A percentile compares a stretch with the other conserved stretches of the same genome.
These are phyloP conservation scores for Plasmodium fragile DNA, from an alignment of 169 alveolate species.

Conservation along the genomic window DNA sequence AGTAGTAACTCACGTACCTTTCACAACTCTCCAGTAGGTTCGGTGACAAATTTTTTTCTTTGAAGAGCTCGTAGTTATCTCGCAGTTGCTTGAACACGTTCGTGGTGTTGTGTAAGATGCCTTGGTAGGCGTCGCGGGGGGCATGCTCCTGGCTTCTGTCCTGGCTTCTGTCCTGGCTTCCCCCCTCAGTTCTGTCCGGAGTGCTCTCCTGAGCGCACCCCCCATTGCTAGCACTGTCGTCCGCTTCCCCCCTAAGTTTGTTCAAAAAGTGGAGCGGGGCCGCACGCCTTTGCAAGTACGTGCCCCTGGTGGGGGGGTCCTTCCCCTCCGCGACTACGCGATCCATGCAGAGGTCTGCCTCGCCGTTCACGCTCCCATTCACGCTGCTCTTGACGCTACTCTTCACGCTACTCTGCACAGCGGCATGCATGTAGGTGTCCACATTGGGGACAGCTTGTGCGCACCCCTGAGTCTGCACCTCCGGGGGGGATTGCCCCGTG, in stretches of 20 bases:
- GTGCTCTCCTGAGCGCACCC: neutral
- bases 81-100: constrained; percentile 41
- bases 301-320: neutral
- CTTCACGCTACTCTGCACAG: too few species aligned
- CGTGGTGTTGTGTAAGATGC: constrained; percentile 44
- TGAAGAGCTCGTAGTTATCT: constrained; percentile 59
- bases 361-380: neutral
- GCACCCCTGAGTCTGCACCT: neutral
- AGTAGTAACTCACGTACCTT: constrained; percentile 48
- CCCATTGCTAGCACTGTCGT: neutral
- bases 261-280: neutral
- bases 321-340: neutral
- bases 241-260: neutral
- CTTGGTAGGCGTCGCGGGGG: constrained; percentile 18
- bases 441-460: neutral
- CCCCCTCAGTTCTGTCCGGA: neutral
- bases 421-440: too few species aligned
- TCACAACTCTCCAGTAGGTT: constrained; percentile 38
- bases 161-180: neutral
- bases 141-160: neutral
- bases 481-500: neutral
- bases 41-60: constrained; percentile 42
- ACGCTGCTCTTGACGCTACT: neutral
- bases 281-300: neutral
- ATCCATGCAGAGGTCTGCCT: neutral